Evolutionary conservation across 2,329 filamentous ascomycete species (phyloP), one percentile per base, ranked within the genome.

Genomic region (Ophiostoma montium): DNA sequence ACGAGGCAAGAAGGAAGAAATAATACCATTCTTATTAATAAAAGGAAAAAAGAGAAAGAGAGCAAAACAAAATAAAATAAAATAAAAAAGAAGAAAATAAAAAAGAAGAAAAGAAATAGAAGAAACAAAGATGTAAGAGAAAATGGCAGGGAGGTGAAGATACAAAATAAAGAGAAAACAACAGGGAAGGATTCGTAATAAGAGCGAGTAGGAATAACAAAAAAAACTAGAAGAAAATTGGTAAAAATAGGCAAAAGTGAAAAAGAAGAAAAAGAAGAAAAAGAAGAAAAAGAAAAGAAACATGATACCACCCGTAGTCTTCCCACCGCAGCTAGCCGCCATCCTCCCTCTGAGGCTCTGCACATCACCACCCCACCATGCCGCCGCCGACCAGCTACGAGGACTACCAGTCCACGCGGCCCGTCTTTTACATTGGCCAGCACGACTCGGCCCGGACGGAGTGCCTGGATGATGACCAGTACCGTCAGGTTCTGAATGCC

Each of bases 401-500:
- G 8, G 54, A 48, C 49, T 63, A 59, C 44, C 38, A 52, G 18
- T 41, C 65, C 13, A 54, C 48, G 42, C 60, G 65, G 32, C 70
- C 70, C 1, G 55, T 50, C 11, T 85, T 87, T 60, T 84, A 82
- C 58, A 70, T 88, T 56, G 82, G 84, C 50, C 81, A 87, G 54
- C 84, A 89, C 65, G 82, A 87, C 60, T 80, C 80, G 7, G 69
- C 68, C 47, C 70, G 83, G 51, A 64, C 70, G 27, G 66, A 75
- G 54, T 75, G 79, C 50, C 72, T 86, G 50, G 75, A 75, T 18
- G 74, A 82, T 46, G 65, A 76, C 55, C 71, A 85, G 59, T 78
- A 86, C 57, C 72, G 74, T 47, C 73, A 83, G 59, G 72, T 86
- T 11, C 72, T 86, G 55, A 82, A 83, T 59, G 68, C 75, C 54